Conservation (phyloP, 1,139 yeast species). For the Debaryomycetaceae sp. region DNA sequence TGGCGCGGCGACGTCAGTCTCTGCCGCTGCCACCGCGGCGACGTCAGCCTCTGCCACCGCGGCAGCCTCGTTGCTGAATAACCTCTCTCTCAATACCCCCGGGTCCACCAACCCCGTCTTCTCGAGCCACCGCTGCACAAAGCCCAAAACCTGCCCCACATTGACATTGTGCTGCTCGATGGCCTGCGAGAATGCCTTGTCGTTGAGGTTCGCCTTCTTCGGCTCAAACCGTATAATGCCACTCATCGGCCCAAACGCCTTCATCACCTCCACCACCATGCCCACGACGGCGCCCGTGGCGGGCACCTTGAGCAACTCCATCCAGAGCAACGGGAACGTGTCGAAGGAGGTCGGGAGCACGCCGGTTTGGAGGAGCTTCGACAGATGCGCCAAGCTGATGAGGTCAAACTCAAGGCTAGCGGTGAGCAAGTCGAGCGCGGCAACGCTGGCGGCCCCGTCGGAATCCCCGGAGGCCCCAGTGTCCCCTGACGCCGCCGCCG, state of each 20-base stretch:
- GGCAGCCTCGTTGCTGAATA: conserved; percentile 2
- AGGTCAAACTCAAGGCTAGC: conserved; percentile 54
- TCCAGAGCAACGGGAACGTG: conserved; percentile 47
- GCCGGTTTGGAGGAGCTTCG: conserved; percentile 36
- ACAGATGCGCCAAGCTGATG: conserved; percentile 49
- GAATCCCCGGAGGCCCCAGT: neutral
- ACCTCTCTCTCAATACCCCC: conserved; percentile 28
- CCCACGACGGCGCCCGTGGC: conserved; percentile 32
- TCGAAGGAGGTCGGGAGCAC: conserved; percentile 39
- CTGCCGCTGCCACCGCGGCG: too few species aligned
- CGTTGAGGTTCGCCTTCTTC: conserved; percentile 16
- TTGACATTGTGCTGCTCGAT: conserved; percentile 30
- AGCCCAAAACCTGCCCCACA: conserved; percentile 19
- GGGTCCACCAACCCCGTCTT: conserved; percentile 41
- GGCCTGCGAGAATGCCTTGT: conserved; percentile 21
- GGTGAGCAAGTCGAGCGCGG: conserved; percentile 41
- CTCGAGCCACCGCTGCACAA: conserved; percentile 25
- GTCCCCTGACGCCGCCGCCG: conserved; percentile 13
- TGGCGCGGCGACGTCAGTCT: too few species aligned
- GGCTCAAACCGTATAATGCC: conserved; percentile 35
- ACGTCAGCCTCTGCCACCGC: too few species aligned
- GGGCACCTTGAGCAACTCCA: conserved; percentile 30
- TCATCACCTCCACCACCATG: conserved; percentile 36
- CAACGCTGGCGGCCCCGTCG: conserved; percentile 10
- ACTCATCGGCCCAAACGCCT: conserved; percentile 40